A percentile compares a stretch with the other conserved stretches of the same genome.
Evolutionary conservation across 768 basidiomycete genomes (phyloP).

Genomic region (Mycena belliarum): DNA sequence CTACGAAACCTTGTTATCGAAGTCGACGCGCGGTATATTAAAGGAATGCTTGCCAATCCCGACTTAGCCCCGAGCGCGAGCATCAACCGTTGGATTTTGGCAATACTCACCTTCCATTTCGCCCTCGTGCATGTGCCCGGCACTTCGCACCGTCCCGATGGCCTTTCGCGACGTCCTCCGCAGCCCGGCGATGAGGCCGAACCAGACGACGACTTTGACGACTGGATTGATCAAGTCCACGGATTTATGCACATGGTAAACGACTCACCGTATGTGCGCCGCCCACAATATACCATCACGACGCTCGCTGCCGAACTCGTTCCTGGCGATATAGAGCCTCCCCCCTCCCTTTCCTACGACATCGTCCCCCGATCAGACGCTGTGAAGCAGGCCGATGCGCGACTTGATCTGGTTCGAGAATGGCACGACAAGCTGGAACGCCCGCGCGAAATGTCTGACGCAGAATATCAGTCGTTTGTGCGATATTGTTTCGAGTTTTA

Average conservation of each 20-base stretch:
- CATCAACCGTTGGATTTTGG: constrained; percentile 30
- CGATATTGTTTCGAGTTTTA: too few relatives aligned
- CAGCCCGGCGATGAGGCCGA: constrained; percentile 22
- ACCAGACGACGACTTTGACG: constrained; percentile 14
- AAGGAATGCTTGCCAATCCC: constrained; percentile 35
- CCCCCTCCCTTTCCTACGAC: too few relatives aligned
- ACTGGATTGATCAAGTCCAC: constrained; percentile 24
- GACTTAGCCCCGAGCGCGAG: constrained; percentile 25
- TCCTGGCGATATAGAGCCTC: too few relatives aligned
- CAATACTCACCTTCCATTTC: constrained; percentile 34
- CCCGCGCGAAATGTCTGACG: too few relatives aligned
- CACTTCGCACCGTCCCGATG: constrained; percentile 28
- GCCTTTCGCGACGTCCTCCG: constrained; percentile 25
- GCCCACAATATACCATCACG: background rate
- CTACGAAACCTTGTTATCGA: constrained; percentile 34
- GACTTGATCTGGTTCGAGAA: too few relatives aligned
- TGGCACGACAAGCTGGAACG: too few relatives aligned
- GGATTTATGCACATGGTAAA: constrained; percentile 23
- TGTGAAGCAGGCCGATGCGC: too few relatives aligned
- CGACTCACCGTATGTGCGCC: background rate
- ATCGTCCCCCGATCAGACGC: too few relatives aligned
- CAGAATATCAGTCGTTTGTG: too few relatives aligned
- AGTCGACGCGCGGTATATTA: constrained; percentile 39
- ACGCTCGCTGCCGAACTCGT: too few relatives aligned
- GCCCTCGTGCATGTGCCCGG: constrained; percentile 31